Base-by-base conservation (phyloP, 768 basidiomycete genomes). In the Lactarius evosmus region DNA sequence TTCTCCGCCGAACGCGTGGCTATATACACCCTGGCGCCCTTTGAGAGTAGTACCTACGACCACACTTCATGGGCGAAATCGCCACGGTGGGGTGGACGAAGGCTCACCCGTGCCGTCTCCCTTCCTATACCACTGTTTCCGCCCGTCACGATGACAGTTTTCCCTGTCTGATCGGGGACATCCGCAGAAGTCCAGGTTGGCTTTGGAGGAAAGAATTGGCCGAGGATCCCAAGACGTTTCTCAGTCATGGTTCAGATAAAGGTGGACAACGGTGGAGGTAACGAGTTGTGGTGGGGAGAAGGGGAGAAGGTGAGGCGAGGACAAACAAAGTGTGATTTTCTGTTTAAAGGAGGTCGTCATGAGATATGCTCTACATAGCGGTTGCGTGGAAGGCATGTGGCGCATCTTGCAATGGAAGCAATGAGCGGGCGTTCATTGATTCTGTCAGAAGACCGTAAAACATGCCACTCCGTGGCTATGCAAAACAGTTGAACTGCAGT, bases 1-100 rank as follows among this genome's bases (percentile, higher is more conserved):
- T 59, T 58, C 44, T 60, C 60, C n/a, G 44, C 46, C 4, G 41
- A 41, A 8, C 57, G 60, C 4, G 64, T 14, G 19, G 67, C 60
- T 12, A 67, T 65, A 46, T 67, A 67, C 30, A 67, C 67, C 55
- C 34, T 67, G 27, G 67, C 67, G 29, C 54, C 58, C 36, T 62
- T 65, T 11, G 34, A 19, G 6, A 67, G 64, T 9, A 67, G 38
- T 7, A 58, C 64, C 67, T 67, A 34, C 3, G 30, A 36, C 7
- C 19, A 16, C 27, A 22, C 33, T 25, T 49, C 19, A 32, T 46
- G 7, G 38, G 32, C 11, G 22, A 29, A 33, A n/a, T 25, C 25
- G 22, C 5, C 2, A n/a, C 40, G 50, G 14, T 14, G 11, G 25
- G 17, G 17, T 2, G 25, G 29, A 32, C 29, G 27, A 19, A 27